These are phyloP conservation scores for Dictyostelium capitatum DNA, from an alignment of 78 protist species.

Conservation along the genomic window DNA sequence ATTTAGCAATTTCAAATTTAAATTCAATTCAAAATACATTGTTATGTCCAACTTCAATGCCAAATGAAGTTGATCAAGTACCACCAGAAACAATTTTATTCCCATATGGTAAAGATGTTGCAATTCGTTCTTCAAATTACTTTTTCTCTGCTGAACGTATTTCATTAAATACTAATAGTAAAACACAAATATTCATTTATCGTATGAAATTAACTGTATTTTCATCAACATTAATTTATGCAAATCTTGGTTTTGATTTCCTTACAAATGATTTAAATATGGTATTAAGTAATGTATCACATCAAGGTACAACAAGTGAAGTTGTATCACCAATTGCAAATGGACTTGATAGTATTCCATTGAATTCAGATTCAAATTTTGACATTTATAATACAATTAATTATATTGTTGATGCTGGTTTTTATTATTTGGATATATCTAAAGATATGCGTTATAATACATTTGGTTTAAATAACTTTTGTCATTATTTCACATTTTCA, in stretches of 20 bases:
- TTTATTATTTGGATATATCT: slow-evolving; percentile 38
- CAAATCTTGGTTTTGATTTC: slow-evolving; percentile 48
- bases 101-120: slow-evolving; percentile 24
- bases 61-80: slow-evolving; percentile 56
- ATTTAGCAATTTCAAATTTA: slow-evolving; percentile 15
- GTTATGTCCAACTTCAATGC: slow-evolving; percentile 45
- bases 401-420: slow-evolving; percentile 1
- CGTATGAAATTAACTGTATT: slow-evolving; percentile 28
- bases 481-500: slow-evolving; percentile 49
- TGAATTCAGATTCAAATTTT: background rate
- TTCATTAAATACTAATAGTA: background rate
- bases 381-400: slow-evolving; percentile 29
- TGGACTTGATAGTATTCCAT: slow-evolving; percentile 31
- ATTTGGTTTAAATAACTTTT: slow-evolving; percentile 2
- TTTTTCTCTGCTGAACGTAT: slow-evolving; percentile 21
- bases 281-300: background rate
- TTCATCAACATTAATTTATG: background rate
- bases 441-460: slow-evolving; percentile 12
- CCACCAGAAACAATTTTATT: slow-evolving; percentile 30
- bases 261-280: slow-evolving; percentile 49
- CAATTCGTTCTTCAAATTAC: background rate
- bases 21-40: background rate
- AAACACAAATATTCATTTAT: slow-evolving; percentile 3
- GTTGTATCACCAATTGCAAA: background rate
- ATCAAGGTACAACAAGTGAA: background rate